Evolutionary conservation across 768 basidiomycete genomes (phyloP).

Genomic region (Boletus eberwhitei): DNA sequence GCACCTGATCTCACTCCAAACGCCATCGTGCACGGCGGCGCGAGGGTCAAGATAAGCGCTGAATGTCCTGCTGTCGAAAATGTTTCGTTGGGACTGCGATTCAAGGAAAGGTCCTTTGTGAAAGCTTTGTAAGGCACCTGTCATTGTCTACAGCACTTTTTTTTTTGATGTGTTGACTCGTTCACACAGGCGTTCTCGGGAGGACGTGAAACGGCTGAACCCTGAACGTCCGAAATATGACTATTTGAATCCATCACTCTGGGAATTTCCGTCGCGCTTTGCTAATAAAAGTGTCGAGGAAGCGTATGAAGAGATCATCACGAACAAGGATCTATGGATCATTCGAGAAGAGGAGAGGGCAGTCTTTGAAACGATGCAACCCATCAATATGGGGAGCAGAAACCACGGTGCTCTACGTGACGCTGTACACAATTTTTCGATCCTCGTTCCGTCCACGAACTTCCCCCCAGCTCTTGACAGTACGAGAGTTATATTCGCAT

Average conservation of each 20-base stretch:
- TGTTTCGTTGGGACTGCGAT: conserved; percentile 8
- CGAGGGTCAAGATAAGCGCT: conserved; percentile 14
- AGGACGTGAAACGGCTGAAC: not conserved
- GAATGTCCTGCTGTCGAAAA: conserved; percentile 8
- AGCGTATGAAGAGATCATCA: not conserved
- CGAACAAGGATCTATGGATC: not conserved
- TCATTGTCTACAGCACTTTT: not conserved
- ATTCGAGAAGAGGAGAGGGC: not conserved
- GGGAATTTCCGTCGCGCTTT: not conserved
- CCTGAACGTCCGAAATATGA: not conserved
- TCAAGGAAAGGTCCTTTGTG: conserved; percentile 21
- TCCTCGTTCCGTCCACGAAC: not conserved
- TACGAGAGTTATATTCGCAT: accelerated
- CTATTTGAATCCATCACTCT: not conserved
- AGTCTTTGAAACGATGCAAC: not conserved
- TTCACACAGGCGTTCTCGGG: not conserved
- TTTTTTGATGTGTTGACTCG: not conserved
- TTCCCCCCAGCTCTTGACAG: not conserved
- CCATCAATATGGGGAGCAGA: not conserved
- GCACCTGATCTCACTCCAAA: conserved; percentile 17
- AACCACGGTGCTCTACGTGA: not conserved
- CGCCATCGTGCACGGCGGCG: conserved; percentile 9
- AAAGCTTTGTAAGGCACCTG: conserved; percentile 6
- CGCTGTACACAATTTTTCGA: not conserved
- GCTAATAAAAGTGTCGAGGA: not conserved